Base-by-base conservation (phyloP, 176 grass and related monocot species). In the Leersia perrieri region DNA sequence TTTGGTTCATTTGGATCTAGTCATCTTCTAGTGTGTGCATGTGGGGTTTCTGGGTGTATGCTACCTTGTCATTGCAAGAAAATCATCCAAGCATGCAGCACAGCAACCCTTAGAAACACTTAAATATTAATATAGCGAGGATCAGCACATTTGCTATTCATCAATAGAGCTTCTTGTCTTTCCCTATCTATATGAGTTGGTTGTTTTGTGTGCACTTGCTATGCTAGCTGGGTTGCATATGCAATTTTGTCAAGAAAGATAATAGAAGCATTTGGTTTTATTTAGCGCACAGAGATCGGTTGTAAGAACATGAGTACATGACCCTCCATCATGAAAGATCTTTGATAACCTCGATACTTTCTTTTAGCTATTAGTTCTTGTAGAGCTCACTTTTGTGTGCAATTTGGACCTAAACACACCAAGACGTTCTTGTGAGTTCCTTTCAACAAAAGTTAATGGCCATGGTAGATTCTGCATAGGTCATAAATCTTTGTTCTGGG, bases 181-280 rank as follows among this genome's bases (percentile, higher is more conserved):
- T 45, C 30, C 36, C 58, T 73, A 45, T 87, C 33, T 63, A 9
- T 69, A n/a, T 44, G 25, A 3, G 38, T 11, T 20, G n/a, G 15
- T 41, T 38, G 33, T 41, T 64, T 27, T 69, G 7, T 61, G 38
- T 44, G 72, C 44, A 68, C 31, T 74, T 80, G 7, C 0, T 70
- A 18, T 42, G 42, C 42, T 64, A 72, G 65, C 22, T 36, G 49
- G 49, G 20, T 2, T 53, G 45, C 22, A 53, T 72, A 5, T 23
- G 57, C 11, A 72, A 70, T 36, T 77, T 60, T 78, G 18, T 78
- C 78, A 87, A 60, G 32, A 61, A 81, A 82, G 22, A 15, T 36
- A 28, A 11, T 45, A 68, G 1, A 23, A 66, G 9, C 27, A 75
- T 41, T 71, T 76, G 20, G n/a, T 75, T 76, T 15, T 63, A 15